Conservation (phyloP, 1,284 basidiomycete genomes). For the Ganoderma sinense region DNA sequence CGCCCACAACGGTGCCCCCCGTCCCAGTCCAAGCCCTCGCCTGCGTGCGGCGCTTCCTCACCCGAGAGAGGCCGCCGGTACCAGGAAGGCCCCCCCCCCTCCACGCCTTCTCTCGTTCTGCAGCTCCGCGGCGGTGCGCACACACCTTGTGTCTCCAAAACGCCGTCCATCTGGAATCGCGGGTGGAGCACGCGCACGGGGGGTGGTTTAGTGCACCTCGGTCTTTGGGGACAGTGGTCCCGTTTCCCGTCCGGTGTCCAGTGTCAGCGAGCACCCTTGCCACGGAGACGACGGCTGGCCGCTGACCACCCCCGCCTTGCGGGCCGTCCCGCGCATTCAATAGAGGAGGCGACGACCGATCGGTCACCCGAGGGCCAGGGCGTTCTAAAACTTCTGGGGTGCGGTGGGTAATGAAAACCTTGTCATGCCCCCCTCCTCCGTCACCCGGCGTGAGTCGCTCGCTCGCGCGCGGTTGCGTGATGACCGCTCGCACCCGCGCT, state of each 20-base stretch:
- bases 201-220: background rate
- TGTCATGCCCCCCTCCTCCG: constrained; percentile 17
- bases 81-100: constrained; percentile 13
- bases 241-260: background rate
- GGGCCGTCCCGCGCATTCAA: constrained; percentile 22
- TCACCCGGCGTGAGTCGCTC: background rate
- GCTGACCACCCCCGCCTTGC: background rate
- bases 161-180: background rate
- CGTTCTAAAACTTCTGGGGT: constrained; percentile 32
- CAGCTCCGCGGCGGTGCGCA: constrained; percentile 23
- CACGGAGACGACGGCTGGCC: background rate
- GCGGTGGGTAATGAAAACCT: constrained; percentile 32
- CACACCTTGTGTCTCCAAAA: background rate
- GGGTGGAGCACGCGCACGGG: no score
- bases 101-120: constrained; percentile 14
- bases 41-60: constrained; percentile 21
- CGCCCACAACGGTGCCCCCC: constrained; percentile 15
- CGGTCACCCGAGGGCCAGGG: constrained; percentile 2
- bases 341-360: constrained; percentile 18
- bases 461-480: constrained; percentile 1
- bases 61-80: constrained; percentile 19
- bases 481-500: constrained; percentile 1
- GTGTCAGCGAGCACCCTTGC: background rate
- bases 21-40: background rate
- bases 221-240: background rate